Conservation (phyloP, 1,284 basidiomycete species). For the Bothia castanella region DNA sequence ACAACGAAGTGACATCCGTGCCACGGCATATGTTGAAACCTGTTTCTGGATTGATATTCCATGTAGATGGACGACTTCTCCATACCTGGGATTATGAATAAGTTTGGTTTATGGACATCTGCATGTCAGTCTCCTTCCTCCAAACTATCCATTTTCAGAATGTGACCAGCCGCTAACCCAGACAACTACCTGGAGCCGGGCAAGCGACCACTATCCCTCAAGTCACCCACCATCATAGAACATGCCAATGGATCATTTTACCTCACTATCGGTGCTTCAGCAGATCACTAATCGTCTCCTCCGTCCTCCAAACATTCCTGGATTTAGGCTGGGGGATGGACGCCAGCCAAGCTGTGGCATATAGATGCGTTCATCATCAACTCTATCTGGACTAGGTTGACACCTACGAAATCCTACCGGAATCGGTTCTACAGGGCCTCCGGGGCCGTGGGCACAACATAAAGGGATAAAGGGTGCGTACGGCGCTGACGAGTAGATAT, state of each 20-base stretch:
- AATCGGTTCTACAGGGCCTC: not conserved
- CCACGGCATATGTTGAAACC: too few relatives aligned
- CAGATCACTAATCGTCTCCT: conserved; percentile 80
- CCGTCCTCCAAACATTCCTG: conserved; percentile 78
- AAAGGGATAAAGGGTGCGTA: not conserved
- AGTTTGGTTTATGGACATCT: conserved; percentile 80
- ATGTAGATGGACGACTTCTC: conserved; percentile 86
- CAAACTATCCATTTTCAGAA: not conserved
- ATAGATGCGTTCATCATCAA: conserved; percentile 89
- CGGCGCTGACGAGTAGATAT: not conserved
- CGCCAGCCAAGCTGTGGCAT: conserved; percentile 77
- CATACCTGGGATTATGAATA: conserved; percentile 74
- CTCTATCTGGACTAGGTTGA: conserved; percentile 60
- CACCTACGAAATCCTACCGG: not conserved
- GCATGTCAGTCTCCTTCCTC: conserved; percentile 54
- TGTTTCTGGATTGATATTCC: conserved; percentile 10
- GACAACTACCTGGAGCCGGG: conserved; percentile 85
- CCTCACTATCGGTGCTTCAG: conserved; percentile 78
- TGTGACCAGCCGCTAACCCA: conserved; percentile 26
- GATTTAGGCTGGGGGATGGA: conserved; percentile 84
- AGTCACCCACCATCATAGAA: conserved; percentile 76
- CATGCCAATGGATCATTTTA: conserved; percentile 66
- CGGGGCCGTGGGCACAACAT: too few relatives aligned
- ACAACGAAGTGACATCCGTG: conserved; percentile 61
- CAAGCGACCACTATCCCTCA: conserved; percentile 88